phyloP scores from a whole-genome alignment of 2,329 filamentous ascomycete genomes.

The Zymoseptoria ardabiliae region DNA sequence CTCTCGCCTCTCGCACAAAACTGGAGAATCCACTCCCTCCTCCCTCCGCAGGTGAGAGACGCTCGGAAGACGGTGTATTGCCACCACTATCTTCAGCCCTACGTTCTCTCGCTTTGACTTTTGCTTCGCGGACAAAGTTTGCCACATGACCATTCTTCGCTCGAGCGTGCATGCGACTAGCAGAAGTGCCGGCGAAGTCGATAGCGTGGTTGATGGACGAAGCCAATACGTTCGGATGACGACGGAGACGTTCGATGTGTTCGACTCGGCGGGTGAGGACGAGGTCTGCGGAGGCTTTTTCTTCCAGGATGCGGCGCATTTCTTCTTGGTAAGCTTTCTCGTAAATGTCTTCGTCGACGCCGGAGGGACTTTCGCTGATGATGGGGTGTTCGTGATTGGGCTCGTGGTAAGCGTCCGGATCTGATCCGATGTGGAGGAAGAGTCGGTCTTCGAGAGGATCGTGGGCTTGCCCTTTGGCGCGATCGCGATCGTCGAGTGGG shows the following conservation, averaged over 20 bases:
- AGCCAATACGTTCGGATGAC: constrained; percentile 17
- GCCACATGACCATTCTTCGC: constrained; percentile 14
- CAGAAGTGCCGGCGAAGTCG: constrained; percentile 16
- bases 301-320: constrained; percentile 60
- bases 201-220: constrained; percentile 18
- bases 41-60: background rate
- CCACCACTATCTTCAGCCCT: constrained; percentile 8
- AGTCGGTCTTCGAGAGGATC: constrained; percentile 58
- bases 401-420: constrained; percentile 28
- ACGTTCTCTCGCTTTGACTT: constrained; percentile 14
- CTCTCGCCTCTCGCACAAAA: constrained; percentile 15
- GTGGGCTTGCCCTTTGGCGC: constrained; percentile 54
- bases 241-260: constrained; percentile 23
- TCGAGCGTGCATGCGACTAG: constrained; percentile 13
- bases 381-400: constrained; percentile 23
- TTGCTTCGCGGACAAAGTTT: constrained; percentile 15
- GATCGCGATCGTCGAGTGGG: constrained; percentile 22
- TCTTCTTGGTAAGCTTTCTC: constrained; percentile 81
- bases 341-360: constrained; percentile 53
- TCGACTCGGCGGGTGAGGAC: constrained; percentile 49
- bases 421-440: constrained; percentile 66
- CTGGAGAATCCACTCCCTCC: constrained; percentile 11
- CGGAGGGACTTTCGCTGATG: constrained; percentile 17
- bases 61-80: background rate
- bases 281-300: constrained; percentile 45